Conservation (phyloP, 106 monocot species). For the Allium fistulosum region DNA sequence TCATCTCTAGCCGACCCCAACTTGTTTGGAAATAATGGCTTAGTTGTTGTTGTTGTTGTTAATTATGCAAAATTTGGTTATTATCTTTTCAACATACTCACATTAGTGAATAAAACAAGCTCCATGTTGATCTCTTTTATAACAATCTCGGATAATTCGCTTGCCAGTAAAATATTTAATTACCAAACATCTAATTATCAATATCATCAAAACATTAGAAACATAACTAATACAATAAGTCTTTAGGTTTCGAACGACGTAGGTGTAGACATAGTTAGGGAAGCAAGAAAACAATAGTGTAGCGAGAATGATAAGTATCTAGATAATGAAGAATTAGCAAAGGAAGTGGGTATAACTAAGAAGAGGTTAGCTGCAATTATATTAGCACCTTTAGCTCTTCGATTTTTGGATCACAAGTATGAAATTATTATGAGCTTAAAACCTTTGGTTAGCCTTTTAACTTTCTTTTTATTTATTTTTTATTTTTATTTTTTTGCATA, state of each 20-base stretch:
- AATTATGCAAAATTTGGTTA: no score
- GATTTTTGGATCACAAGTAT: constrained; percentile 68
- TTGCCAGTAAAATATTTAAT: constrained; percentile 53
- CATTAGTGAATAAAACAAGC: constrained; percentile 99
- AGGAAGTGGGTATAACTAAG: constrained; percentile 66
- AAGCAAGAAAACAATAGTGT: constrained; percentile 70
- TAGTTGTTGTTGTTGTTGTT: no score
- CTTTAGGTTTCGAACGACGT: constrained; percentile 72
- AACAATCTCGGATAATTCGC: constrained; percentile 76
- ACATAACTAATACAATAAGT: background rate
- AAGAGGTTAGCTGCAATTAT: constrained; percentile 72
- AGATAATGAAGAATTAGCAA: constrained; percentile 52
- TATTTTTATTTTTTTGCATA: background rate
- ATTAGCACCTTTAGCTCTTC: constrained; percentile 64
- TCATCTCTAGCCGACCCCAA: no score
- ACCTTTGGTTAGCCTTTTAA: constrained; percentile 50
- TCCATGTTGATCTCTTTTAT: constrained; percentile 64
- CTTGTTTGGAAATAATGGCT: no score
- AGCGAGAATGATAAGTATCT: constrained; percentile 52
- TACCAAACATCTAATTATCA: no score
- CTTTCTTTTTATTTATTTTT: no score
- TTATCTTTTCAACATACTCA: constrained; percentile 92
- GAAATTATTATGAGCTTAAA: constrained; percentile 59
- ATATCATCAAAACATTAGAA: background rate
- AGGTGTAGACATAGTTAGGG: constrained; percentile 66